A percentile compares a stretch with the other conserved stretches of the same genome.
Evolutionary conservation across 129 eudicot genomes (phyloP).

Genomic region (Tagetes erecta): DNA sequence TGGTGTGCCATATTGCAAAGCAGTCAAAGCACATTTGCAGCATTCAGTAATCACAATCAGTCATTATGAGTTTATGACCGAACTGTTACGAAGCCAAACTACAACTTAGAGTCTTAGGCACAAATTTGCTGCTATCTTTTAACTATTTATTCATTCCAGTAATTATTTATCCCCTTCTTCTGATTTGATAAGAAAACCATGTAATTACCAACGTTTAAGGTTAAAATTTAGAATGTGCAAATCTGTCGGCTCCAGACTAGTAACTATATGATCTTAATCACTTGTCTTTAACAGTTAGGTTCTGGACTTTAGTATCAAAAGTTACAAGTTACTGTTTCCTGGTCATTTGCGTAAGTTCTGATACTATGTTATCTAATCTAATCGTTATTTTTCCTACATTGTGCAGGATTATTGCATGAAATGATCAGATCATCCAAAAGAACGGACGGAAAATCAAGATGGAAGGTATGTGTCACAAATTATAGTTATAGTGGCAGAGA

Average conservation of each 20-base stretch:
- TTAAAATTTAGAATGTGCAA: background rate
- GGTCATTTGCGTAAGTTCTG: background rate
- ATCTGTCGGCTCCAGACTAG: background rate
- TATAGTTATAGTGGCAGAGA: background rate
- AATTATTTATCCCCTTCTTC: too few relatives aligned
- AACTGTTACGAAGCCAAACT: too few relatives aligned
- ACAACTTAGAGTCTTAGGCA: too few relatives aligned
- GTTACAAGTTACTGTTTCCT: background rate
- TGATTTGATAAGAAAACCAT: background rate
- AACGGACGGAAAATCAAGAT: conserved; percentile 66
- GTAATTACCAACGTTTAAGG: background rate
- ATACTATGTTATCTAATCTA: background rate
- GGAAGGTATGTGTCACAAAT: conserved; percentile 68
- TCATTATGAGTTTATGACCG: too few relatives aligned
- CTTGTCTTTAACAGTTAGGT: background rate
- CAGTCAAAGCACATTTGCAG: background rate
- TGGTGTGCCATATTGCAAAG: background rate
- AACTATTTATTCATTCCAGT: too few relatives aligned
- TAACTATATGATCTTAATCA: background rate
- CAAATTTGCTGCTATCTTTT: too few relatives aligned
- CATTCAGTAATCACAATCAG: too few relatives aligned
- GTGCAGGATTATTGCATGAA: conserved; percentile 75
- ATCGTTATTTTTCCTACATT: background rate
- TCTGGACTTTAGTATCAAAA: background rate
- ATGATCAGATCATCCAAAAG: conserved; percentile 85